These are phyloP conservation scores for Chlorella vulgaris DNA, from an alignment of 139 green algal genomes.

Conservation along the genomic window DNA sequence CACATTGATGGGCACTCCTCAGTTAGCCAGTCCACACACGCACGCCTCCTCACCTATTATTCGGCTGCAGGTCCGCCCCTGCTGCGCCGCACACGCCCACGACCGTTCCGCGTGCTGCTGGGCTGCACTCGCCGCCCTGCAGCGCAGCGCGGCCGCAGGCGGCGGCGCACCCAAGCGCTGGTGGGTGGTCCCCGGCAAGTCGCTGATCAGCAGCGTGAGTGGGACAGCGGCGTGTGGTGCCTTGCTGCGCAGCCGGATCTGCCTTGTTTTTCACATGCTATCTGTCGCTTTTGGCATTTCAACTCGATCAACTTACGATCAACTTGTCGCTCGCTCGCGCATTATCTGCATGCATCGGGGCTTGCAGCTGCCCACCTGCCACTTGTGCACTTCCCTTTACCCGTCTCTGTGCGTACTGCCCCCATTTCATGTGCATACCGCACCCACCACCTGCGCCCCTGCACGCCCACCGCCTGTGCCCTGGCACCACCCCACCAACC, in stretches of 20 bases:
- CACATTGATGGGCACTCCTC: too few relatives aligned
- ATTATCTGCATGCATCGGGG: too few relatives aligned
- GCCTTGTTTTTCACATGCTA: too few relatives aligned
- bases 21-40: not conserved
- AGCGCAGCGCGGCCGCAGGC: slow-evolving; percentile 11
- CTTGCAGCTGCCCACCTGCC: not conserved
- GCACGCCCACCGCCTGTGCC: not conserved
- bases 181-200: slow-evolving; percentile 40
- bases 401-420: not conserved
- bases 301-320: too few relatives aligned
- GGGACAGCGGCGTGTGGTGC: too few relatives aligned
- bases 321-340: too few relatives aligned
- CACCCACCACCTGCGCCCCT: not conserved
- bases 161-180: slow-evolving; percentile 28
- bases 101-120: slow-evolving; percentile 29
- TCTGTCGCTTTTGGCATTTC: too few relatives aligned
- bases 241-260: too few relatives aligned
- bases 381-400: not conserved
- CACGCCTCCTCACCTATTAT: not conserved
- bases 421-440: not conserved
- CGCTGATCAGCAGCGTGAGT: slow-evolving; percentile 37
- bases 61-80: slow-evolving; percentile 22
- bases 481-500: not conserved
- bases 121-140: slow-evolving; percentile 17
- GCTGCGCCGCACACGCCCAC: slow-evolving; percentile 29